Evolutionary conservation across 768 basidiomycete genomes (phyloP), one percentile per base, ranked within the genome.

Genomic region (Boletus sp.): DNA sequence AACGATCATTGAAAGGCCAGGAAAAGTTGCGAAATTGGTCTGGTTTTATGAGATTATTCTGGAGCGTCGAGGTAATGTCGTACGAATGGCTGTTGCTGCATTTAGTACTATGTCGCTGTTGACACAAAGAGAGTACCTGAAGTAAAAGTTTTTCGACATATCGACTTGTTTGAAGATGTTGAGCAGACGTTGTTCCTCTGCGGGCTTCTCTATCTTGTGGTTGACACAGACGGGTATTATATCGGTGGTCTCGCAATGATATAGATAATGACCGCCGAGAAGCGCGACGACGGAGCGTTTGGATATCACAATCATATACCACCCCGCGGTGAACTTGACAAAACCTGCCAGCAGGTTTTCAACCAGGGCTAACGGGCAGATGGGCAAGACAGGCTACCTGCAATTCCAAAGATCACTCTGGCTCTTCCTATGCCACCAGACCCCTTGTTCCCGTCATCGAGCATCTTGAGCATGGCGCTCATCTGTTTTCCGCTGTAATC

Each of bases 101-200:
- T 30, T 60, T 32, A 61, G 54, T 17, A 44, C 54, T 33, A 12
- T 5, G 4, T 30, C 20, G 5, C 36, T 7, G 18, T 20, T 44
- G 1, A 7, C 1, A 20, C 33, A 6, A 35, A 52, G 36, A 30
- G 56, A 69, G 36, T 61, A 92, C 92, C 92, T 94, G 74, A 98
- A 98, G 75, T 98, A 99, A 71, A 98, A 98, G 76, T 98, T 98
- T 76, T 98, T 98, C n/a, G 90, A 88, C 81, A 98, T 85, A 67
- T 99, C 96, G 1, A 98, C 94, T 71, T 95, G 92, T 69, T 94
- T 94, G 78, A 98, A 99, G 9, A 91, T 83, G 57, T 85, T 88
- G 77, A 95, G 84, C 35, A 94, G 78, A 9, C 92, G 85, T 65
- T 90, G 89, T 67, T 98, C 95, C 66, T 97, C 94, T 0, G 90